phyloP scores from a whole-genome alignment of 352 stramenopile species.

The Globisporangium yorkense region DNA sequence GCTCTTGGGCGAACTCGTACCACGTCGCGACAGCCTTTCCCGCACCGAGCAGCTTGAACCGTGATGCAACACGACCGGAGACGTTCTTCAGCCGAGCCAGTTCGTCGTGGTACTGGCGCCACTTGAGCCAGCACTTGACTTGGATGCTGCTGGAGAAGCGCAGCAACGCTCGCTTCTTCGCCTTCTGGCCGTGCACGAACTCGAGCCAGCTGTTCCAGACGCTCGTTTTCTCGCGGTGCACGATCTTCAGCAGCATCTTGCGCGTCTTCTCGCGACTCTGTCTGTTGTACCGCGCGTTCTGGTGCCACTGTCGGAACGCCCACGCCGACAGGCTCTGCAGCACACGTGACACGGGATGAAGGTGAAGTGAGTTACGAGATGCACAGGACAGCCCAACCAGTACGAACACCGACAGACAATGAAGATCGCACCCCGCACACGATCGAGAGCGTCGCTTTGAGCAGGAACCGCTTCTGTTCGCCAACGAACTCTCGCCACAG shows the following conservation, averaged over 20 bases:
- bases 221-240: conserved; percentile 42
- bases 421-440: conserved; percentile 43
- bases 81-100: conserved; percentile 30
- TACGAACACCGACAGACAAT: background rate
- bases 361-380: background rate
- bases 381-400: too few species aligned
- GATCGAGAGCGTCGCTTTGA: conserved; percentile 66
- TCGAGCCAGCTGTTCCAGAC: conserved; percentile 58
- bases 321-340: conserved; percentile 53
- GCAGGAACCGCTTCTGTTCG: conserved; percentile 58
- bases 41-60: conserved; percentile 34
- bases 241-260: conserved; percentile 38
- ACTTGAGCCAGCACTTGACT: conserved; percentile 62
- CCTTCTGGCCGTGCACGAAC: conserved; percentile 44
- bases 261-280: conserved; percentile 44
- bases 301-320: conserved; percentile 63
- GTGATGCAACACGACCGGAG: conserved; percentile 32
- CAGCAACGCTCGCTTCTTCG: conserved; percentile 49
- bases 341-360: background rate
- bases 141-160: conserved; percentile 56
- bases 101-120: conserved; percentile 39
- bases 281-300: conserved; percentile 28
- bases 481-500: conserved; percentile 49
- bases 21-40: conserved; percentile 51
- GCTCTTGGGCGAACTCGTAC: conserved; percentile 58